phyloP scores from a whole-genome alignment of 1,284 basidiomycete genomes.

The Naganishia sp. region DNA sequence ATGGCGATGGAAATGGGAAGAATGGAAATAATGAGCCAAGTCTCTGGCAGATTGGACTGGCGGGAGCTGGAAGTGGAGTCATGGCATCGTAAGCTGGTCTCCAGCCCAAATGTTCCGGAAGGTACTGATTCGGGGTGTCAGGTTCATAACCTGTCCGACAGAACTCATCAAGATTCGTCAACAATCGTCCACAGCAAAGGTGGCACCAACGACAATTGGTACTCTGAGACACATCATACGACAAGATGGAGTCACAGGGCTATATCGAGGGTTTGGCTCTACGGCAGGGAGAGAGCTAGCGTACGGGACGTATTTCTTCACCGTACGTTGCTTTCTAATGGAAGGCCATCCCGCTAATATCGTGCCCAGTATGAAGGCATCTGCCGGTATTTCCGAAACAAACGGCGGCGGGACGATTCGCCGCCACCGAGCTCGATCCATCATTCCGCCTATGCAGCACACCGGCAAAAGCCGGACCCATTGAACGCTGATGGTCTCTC shows the following conservation, averaged over 20 bases:
- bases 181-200: constrained; percentile 56
- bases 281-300: constrained; percentile 74
- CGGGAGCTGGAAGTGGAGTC: constrained; percentile 74
- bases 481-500: constrained; percentile 20
- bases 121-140: constrained; percentile 42
- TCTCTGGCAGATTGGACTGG: constrained; percentile 65
- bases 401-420: constrained; percentile 35
- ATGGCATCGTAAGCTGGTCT: constrained; percentile 67
- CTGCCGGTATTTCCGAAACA: constrained; percentile 61
- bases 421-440: constrained; percentile 29
- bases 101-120: not conserved
- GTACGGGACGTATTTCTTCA: constrained; percentile 79
- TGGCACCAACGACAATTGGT: constrained; percentile 56
- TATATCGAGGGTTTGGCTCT: constrained; percentile 73
- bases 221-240: constrained; percentile 63
- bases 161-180: constrained; percentile 86
- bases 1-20: constrained; percentile 20
- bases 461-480: constrained; percentile 25
- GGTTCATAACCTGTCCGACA: constrained; percentile 73
- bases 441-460: constrained; percentile 39
- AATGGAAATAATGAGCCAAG: constrained; percentile 39
- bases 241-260: constrained; percentile 62
- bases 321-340: constrained; percentile 55
- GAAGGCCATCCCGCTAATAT: not conserved
- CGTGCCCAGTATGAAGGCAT: constrained; percentile 66